phyloP scores from a whole-genome alignment of 192 early-diverging fungal species.

The Entomortierella lignicola region DNA sequence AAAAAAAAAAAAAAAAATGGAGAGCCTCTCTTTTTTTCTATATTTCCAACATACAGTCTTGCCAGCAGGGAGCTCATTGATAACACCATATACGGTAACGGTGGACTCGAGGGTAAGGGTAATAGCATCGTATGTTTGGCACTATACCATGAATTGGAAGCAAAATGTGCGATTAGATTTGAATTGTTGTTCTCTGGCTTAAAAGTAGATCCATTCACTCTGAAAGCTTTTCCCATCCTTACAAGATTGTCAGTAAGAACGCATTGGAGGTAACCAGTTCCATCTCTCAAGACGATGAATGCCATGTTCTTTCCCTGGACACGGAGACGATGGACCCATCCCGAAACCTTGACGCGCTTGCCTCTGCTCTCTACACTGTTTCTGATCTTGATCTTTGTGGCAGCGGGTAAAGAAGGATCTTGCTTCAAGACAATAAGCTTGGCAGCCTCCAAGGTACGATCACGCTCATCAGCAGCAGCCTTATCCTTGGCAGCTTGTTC shows the following conservation, averaged over 20 bases:
- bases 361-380: constrained; percentile 73
- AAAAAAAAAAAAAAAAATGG: background rate
- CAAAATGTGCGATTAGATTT: constrained; percentile 31
- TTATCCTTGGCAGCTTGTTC: constrained; percentile 77
- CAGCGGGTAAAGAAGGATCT: constrained; percentile 78
- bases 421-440: constrained; percentile 81
- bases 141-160: constrained; percentile 82
- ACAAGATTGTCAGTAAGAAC: constrained; percentile 88
- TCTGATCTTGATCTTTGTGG: constrained; percentile 86
- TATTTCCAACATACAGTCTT: constrained; percentile 73
- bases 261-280: constrained; percentile 94
- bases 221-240: constrained; percentile 6
- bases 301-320: constrained; percentile 98
- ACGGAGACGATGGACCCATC: constrained; percentile 97
- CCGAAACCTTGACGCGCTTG: constrained; percentile 85
- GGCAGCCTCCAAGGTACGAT: constrained; percentile 81
- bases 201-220: background rate
- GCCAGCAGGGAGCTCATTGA: constrained; percentile 90
- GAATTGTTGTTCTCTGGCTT: background rate
- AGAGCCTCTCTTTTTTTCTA: background rate
- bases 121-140: constrained; percentile 93
- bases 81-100: constrained; percentile 87
- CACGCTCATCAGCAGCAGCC: constrained; percentile 81
- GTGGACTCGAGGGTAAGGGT: constrained; percentile 94
- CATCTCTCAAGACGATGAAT: constrained; percentile 95